A percentile compares a stretch with the other conserved stretches of the same genome.
phyloP scores from a whole-genome alignment of 257 asterid species.

The Solanum sejunctum region DNA sequence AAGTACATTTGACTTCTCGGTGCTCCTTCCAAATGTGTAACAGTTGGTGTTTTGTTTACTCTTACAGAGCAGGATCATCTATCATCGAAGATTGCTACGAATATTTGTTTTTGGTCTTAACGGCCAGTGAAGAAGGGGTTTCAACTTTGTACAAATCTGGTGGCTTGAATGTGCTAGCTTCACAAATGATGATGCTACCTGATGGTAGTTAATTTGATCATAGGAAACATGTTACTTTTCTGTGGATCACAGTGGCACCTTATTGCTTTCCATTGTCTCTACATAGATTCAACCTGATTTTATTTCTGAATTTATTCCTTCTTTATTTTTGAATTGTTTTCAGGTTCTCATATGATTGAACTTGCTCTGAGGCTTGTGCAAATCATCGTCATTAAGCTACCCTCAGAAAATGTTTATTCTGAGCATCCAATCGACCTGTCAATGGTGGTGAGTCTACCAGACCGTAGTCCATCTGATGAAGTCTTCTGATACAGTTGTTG shows the following conservation, averaged over 20 bases:
- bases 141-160: slow-evolving; percentile 43
- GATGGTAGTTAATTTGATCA: slow-evolving; percentile 35
- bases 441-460: slow-evolving; percentile 38
- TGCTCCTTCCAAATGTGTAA: neutral
- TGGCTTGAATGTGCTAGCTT: slow-evolving; percentile 50
- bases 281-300: neutral
- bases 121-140: slow-evolving; percentile 47
- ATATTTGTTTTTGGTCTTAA: slow-evolving; percentile 48
- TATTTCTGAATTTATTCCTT: neutral
- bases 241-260: neutral
- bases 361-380: slow-evolving; percentile 62
- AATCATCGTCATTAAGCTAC: slow-evolving; percentile 51
- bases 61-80: slow-evolving; percentile 42
- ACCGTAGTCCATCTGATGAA: neutral
- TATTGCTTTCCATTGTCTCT: neutral
- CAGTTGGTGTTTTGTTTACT: neutral
- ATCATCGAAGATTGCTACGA: slow-evolving; percentile 64
- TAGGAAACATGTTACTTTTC: neutral
- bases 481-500: slow-evolving; percentile 6
- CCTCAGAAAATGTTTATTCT: slow-evolving; percentile 33
- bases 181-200: slow-evolving; percentile 44
- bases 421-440: slow-evolving; percentile 54
- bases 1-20: neutral
- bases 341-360: slow-evolving; percentile 58
- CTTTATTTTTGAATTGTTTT: neutral